These are phyloP conservation scores for Ogataea siamensis DNA, from an alignment of 805 yeast species.

Conservation along the genomic window DNA sequence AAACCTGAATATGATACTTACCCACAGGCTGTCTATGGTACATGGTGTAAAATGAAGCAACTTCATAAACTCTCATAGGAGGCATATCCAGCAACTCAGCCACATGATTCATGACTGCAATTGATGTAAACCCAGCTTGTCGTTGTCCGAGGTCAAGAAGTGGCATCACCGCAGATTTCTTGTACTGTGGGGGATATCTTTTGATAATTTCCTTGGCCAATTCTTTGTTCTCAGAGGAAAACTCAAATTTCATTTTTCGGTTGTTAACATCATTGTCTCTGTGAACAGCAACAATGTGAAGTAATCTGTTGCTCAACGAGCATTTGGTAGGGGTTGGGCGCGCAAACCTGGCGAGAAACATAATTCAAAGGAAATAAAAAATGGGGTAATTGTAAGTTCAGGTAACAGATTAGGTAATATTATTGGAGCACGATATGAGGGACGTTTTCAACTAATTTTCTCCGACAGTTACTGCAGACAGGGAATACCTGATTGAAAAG, in stretches of 20 bases:
- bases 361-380: conserved; percentile 1
- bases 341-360: conserved; percentile 4
- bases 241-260: conserved; percentile 67
- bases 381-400: conserved; percentile 11
- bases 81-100: conserved; percentile 85
- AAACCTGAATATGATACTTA: conserved; percentile 76
- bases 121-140: conserved; percentile 81
- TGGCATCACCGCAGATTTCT: conserved; percentile 88
- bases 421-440: too few species aligned
- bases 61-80: conserved; percentile 92
- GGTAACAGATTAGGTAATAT: background rate
- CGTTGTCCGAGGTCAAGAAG: conserved; percentile 83
- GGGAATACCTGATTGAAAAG: too few species aligned
- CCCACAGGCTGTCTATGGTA: conserved; percentile 85
- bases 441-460: too few species aligned
- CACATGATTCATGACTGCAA: conserved; percentile 85
- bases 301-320: conserved; percentile 18
- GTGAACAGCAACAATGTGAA: conserved; percentile 54
- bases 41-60: conserved; percentile 91
- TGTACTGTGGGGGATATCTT: conserved; percentile 83
- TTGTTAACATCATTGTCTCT: conserved; percentile 70
- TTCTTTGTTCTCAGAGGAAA: conserved; percentile 57
- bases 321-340: background rate
- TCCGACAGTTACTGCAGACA: too few species aligned
- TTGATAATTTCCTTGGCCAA: conserved; percentile 73